phyloP scores from a whole-genome alignment of 192 early-diverging fungal genomes.

The Coemansia sp. region DNA sequence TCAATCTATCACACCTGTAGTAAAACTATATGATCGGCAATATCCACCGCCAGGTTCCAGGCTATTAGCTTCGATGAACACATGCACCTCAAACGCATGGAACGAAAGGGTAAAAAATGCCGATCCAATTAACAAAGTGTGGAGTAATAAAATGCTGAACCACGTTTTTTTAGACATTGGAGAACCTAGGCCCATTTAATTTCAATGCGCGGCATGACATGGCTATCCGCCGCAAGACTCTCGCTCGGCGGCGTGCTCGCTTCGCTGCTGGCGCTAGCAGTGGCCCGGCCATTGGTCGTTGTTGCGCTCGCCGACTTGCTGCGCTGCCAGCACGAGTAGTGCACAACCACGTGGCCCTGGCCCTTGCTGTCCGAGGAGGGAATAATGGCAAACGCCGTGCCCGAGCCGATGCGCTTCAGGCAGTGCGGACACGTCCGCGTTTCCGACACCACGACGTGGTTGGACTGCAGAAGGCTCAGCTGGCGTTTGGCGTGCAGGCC shows the following conservation, averaged over 20 bases:
- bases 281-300: neutral
- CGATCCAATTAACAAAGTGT: neutral
- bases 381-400: conserved; percentile 48
- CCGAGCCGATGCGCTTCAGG: conserved; percentile 54
- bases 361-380: conserved; percentile 12
- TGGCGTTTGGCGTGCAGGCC: conserved; percentile 40
- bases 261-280: neutral
- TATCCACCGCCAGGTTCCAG: neutral
- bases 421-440: conserved; percentile 50
- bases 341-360: conserved; percentile 30
- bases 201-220: conserved; percentile 5
- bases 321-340: conserved; percentile 55
- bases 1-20: neutral
- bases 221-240: neutral
- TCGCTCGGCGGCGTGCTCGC: neutral
- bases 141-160: neutral
- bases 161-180: neutral
- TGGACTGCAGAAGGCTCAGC: conserved; percentile 27
- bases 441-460: conserved; percentile 34
- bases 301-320: conserved; percentile 10
- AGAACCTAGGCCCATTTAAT: conserved; percentile 24
- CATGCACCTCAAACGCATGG: neutral
- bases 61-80: neutral
- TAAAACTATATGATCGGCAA: neutral
- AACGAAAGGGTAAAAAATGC: too few species aligned